These are phyloP conservation scores for Phytophthora foliorum DNA, from an alignment of 352 stramenopile species.

Conservation along the genomic window DNA sequence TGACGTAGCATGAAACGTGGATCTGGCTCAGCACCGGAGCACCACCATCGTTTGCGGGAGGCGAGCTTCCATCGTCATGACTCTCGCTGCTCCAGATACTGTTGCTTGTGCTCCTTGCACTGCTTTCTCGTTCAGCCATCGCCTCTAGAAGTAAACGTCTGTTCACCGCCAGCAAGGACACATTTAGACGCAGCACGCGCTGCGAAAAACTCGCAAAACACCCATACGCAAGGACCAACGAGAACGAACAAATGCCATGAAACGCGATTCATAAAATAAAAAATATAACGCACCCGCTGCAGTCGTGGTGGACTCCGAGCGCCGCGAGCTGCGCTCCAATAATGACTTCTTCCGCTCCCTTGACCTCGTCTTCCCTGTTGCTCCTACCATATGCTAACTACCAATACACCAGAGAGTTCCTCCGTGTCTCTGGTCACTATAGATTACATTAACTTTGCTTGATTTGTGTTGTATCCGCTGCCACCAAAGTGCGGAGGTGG, in stretches of 20 bases:
- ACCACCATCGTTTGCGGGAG: not conserved
- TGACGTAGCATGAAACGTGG: slow-evolving; percentile 79
- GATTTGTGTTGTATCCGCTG: slow-evolving; percentile 43
- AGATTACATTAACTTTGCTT: slow-evolving; percentile 57
- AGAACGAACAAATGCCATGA: slow-evolving; percentile 12
- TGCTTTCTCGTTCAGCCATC: slow-evolving; percentile 10
- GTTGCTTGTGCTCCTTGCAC: slow-evolving; percentile 1
- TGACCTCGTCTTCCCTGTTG: slow-evolving; percentile 33
- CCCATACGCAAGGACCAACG: not conserved
- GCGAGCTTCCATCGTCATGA: not conserved
- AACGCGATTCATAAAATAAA: slow-evolving; percentile 47
- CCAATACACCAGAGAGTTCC: slow-evolving; percentile 43
- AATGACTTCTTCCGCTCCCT: slow-evolving; percentile 35
- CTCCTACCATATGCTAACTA: slow-evolving; percentile 43
- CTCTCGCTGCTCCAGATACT: not conserved
- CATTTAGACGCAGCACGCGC: slow-evolving; percentile 25
- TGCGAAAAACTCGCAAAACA: not conserved
- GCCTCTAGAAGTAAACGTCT: slow-evolving; percentile 3
- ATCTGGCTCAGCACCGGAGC: slow-evolving; percentile 45
- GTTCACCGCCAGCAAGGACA: slow-evolving; percentile 10
- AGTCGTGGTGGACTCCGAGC: slow-evolving; percentile 18
- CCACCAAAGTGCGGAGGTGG: slow-evolving; percentile 33
- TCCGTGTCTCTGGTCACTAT: slow-evolving; percentile 43
- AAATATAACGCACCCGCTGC: slow-evolving; percentile 40
- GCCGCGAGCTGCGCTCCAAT: slow-evolving; percentile 31